These are phyloP conservation scores for Penium margaritaceum DNA, from an alignment of 139 green algal species.

Conservation along the genomic window DNA sequence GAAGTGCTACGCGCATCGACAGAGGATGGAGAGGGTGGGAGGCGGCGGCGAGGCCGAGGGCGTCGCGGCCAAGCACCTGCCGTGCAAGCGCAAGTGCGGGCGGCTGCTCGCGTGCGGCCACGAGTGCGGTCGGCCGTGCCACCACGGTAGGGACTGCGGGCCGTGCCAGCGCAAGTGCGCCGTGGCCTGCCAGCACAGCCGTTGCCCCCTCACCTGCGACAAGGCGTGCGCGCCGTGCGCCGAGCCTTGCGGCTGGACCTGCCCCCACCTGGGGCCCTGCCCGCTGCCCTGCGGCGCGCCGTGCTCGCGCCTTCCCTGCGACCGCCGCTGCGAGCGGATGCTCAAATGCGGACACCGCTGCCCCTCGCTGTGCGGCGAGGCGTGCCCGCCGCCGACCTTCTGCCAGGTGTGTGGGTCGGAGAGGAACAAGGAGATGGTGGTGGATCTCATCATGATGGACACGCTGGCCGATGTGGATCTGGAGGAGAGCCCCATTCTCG, in stretches of 20 bases:
- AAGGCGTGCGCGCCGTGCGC: conserved; percentile 54
- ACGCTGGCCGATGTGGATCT: conserved; percentile 47
- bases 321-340: conserved; percentile 52
- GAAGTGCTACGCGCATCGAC: too few species aligned
- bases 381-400: conserved; percentile 41
- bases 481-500: conserved; percentile 54
- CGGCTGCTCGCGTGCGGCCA: conserved; percentile 27
- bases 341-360: conserved; percentile 57
- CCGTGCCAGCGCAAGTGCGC: conserved; percentile 23
- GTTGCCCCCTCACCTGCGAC: conserved; percentile 36
- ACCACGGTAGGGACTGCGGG: conserved; percentile 17
- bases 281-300: conserved; percentile 58
- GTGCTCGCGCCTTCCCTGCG: conserved; percentile 61
- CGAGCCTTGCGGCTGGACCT: conserved; percentile 56
- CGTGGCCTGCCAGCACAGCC: conserved; percentile 30
- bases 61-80: too few species aligned
- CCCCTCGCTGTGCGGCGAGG: conserved; percentile 56
- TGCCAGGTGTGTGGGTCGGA: conserved; percentile 36
- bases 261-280: conserved; percentile 56
- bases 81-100: conserved; percentile 18
- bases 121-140: background rate
- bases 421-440: conserved; percentile 29
- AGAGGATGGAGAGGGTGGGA: too few species aligned
- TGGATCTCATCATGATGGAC: conserved; percentile 52
- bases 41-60: too few species aligned